Base-by-base conservation (phyloP, 2,329 filamentous ascomycete species). In the Exophiala sp. region DNA sequence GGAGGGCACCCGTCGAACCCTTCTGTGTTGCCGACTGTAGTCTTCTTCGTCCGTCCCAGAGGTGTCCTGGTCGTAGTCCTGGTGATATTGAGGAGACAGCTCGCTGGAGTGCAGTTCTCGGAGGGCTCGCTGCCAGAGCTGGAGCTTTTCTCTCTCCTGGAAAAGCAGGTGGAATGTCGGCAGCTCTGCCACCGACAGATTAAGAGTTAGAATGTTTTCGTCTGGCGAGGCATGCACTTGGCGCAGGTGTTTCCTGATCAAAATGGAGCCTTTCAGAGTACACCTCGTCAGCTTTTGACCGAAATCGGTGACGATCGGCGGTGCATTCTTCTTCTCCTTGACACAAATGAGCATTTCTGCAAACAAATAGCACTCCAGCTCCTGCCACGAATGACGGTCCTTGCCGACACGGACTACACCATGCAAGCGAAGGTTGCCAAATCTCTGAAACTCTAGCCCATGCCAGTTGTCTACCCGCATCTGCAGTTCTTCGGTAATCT, bases 321-420 rank as follows among this genome's bases (percentile, higher is more conserved):
- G 77, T 32, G 73, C 66, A 7, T 76, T 69, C 71, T 90, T 95
- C 78, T 96, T 97, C 70, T 97, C 93, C 70, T 97, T 98, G 54
- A 98, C 89, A 65, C 93, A 98, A 58, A 98, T 98, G 62, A 98
- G 85, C 93, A 98, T 98, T 71, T 98, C 93, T 3, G 86, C 88
- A 65, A 98, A 98, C 23, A 98, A 78, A 66, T 88, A 98, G 68
- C 93, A 98, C 67, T 98, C 90, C 48, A 98, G 72, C 66, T 97
- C 93, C 72, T 98, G 93, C 93, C 93, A 98, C 5, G 90, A 90
- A 58, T 91, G 78, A 59, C 89, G 89, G 68, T 98, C 93, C 70
- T 98, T 98, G 61, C 93, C 93, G 18, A 98, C 93, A 46, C 88
- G 83, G 50, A 98, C 81, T 2, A 85, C 90, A 22, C 89, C 91